Evolutionary conservation across 2,329 filamentous ascomycete species (phyloP), one percentile per base, ranked within the genome.

Genomic region (Dissoconium aciculare): DNA sequence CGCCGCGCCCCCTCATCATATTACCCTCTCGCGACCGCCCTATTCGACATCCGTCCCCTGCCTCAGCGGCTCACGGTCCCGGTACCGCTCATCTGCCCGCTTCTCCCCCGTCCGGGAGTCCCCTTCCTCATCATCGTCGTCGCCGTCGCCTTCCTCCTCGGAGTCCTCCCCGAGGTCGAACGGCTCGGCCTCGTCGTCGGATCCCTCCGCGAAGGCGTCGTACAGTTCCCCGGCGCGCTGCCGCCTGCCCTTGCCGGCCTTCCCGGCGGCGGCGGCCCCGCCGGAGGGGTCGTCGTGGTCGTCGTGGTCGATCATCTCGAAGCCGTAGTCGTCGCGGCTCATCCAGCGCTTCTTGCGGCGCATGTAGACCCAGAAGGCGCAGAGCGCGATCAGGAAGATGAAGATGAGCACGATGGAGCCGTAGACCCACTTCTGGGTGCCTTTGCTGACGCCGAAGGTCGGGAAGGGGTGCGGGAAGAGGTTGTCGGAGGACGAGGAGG

Each of bases 161-260:
- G 38, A 38, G 24, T 43, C 43, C 23, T 40, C 38, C 3, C 36
- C 44, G 26, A 46, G 17, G 4, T 34, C 43, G 32, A 46, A 45
- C 9, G 36, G 28, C 13, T 50, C 58, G 30, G 45, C 50, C 43
- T 78, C 74, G 33, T 82, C 78, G 34, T 89, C 85, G 35, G 87
- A 87, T 31, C 84, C 87, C 11, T 82, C 85, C 0, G 89, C 89
- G 64, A 98, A 98, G 4, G 89, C 89, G 62, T 98, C 89, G 54
- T 98, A 98, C 26, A 98, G 61, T 60, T 95, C 87, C 15, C 87
- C 84, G 2, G 83, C 89, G 12, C 82, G 63, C 41, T 63, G 53
- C 57, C 66, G 44, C 41, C 69, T 64, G n/a, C n/a, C n/a, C 34
- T 63, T 61, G 5, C 34, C 34, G 3, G 24, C 27, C n/a, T n/a